Evolutionary conservation across 768 basidiomycete species (phyloP).

Genomic region (Naganishia antarctica): DNA sequence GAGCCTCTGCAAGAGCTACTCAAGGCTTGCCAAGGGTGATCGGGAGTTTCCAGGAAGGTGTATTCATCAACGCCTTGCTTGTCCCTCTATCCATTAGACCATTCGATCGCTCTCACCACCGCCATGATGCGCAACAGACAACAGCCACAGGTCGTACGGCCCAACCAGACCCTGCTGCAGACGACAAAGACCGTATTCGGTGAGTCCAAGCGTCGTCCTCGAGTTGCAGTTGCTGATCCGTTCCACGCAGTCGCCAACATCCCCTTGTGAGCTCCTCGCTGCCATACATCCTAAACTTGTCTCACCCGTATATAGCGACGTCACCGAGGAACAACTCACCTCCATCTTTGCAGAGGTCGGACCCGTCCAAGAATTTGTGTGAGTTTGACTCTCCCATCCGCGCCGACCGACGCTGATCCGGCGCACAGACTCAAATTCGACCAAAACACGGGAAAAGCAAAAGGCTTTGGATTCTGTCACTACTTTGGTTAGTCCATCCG

Average conservation of each 20-base stretch:
- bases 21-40: too few relatives aligned
- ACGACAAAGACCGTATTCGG: conserved; percentile 19
- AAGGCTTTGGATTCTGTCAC: conserved; percentile 50
- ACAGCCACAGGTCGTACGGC: background rate
- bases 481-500: conserved; percentile 42
- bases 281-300: background rate
- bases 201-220: background rate
- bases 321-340: conserved; percentile 49
- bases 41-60: too few relatives aligned
- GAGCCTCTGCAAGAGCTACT: too few relatives aligned
- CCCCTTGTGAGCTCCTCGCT: conserved; percentile 34
- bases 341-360: conserved; percentile 48
- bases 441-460: conserved; percentile 45
- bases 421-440: conserved; percentile 47
- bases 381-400: conserved; percentile 19
- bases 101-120: background rate
- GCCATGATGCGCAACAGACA: conserved; percentile 3
- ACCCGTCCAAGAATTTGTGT: conserved; percentile 48
- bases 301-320: conserved; percentile 33
- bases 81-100: background rate
- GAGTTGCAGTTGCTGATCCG: background rate
- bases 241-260: conserved; percentile 34
- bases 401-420: background rate
- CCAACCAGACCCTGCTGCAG: conserved; percentile 1
- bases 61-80: too few relatives aligned